A percentile compares a stretch with the other conserved stretches of the same genome.
Conservation (phyloP, 2,329 filamentous ascomycete genomes). For the Pezicula radicicola region DNA sequence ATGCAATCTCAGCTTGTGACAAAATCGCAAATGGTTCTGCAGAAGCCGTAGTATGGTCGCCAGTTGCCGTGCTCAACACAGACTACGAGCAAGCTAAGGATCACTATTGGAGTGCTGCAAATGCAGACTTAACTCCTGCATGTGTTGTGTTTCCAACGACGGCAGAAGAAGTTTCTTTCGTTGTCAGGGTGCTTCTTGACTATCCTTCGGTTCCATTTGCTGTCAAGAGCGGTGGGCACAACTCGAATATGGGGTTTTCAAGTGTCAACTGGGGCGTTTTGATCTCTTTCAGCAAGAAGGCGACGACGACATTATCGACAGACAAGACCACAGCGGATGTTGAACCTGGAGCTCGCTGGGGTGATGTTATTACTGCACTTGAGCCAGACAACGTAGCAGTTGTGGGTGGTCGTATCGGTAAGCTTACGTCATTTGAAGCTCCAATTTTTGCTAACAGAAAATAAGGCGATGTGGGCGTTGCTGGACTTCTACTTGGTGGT, state of each 20-base stretch:
- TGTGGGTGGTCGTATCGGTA: neutral
- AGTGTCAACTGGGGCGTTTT: neutral
- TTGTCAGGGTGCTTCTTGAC: conserved; percentile 27
- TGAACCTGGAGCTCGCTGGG: neutral
- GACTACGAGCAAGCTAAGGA: conserved; percentile 15
- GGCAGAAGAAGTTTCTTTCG: conserved; percentile 29
- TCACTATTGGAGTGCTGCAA: conserved; percentile 32
- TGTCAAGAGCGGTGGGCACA: conserved; percentile 34
- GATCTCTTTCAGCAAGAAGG: neutral
- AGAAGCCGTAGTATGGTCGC: neutral
- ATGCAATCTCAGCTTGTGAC: neutral
- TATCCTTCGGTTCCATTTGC: conserved; percentile 29
- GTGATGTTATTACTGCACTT: neutral
- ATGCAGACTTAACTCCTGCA: conserved; percentile 29
- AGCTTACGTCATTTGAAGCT: neutral
- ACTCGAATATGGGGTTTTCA: neutral
- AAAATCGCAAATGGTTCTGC: neutral
- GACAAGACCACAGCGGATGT: neutral
- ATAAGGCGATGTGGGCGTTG: conserved; percentile 34
- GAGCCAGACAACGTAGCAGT: neutral
- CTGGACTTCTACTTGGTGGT: conserved; percentile 35
- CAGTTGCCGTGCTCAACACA: neutral
- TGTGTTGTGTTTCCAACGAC: conserved; percentile 32
- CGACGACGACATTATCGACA: neutral
- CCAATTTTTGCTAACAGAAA: conserved; percentile 19